Conservation (phyloP, 2,329 filamentous ascomycete species). For the Colletotrichum sp. region DNA sequence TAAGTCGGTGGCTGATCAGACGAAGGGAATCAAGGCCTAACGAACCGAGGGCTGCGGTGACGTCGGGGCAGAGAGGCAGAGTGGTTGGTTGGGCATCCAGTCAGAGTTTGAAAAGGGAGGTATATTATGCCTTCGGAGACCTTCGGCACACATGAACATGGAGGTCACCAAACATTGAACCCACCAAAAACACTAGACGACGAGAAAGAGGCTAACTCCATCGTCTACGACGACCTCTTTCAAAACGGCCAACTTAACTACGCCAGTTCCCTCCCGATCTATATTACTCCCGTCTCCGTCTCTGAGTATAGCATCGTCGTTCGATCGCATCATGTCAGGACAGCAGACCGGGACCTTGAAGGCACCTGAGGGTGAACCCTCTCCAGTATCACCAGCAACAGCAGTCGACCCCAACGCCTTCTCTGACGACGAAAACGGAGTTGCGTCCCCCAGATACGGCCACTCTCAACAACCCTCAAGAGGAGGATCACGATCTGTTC, state of each 20-base stretch:
- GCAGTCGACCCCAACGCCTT: conserved; percentile 16
- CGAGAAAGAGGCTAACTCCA: neutral
- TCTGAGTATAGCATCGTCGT: neutral
- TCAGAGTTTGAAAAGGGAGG: neutral
- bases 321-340: conserved; percentile 18
- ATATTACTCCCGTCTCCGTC: neutral
- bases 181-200: conserved; percentile 1
- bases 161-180: neutral
- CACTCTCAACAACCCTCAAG: conserved; percentile 6
- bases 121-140: conserved; percentile 13
- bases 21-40: conserved; percentile 13
- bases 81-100: neutral
- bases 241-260: neutral
- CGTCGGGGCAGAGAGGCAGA: conserved; percentile 5
- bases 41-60: conserved; percentile 4
- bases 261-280: neutral
- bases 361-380: conserved; percentile 10
- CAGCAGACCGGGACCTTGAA: conserved; percentile 15
- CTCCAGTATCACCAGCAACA: conserved; percentile 19
- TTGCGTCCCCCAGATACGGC: neutral
- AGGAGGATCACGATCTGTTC: conserved; percentile 2
- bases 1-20: conserved; percentile 19
- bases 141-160: neutral
- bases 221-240: neutral
- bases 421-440: conserved; percentile 11